phyloP scores from a whole-genome alignment of 352 stramenopile species.

The Blastocystis hominis region DNA sequence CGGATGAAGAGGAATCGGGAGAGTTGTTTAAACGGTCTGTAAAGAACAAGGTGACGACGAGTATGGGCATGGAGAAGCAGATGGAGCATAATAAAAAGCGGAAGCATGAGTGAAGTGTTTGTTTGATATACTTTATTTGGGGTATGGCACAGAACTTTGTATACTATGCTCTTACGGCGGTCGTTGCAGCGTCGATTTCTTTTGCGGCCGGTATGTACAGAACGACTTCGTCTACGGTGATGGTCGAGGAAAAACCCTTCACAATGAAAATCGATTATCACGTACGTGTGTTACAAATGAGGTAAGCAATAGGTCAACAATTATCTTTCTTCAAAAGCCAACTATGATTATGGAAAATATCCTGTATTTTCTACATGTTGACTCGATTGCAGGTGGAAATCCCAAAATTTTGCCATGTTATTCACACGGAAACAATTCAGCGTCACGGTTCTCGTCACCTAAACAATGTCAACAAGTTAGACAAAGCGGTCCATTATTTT shows the following conservation, averaged over 20 bases:
- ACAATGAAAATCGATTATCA: not conserved
- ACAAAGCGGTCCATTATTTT: not conserved
- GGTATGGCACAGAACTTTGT: not conserved
- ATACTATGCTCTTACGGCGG: not conserved
- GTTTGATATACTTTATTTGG: slow-evolving; percentile 16
- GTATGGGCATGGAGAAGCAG: slow-evolving; percentile 31
- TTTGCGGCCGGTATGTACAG: not conserved
- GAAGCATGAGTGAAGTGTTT: not conserved
- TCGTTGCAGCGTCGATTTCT: not conserved
- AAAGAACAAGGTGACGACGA: slow-evolving; percentile 6
- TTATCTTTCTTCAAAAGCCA: slow-evolving; percentile 40
- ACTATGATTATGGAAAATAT: slow-evolving; percentile 33
- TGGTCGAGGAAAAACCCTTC: not conserved
- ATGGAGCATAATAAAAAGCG: slow-evolving; percentile 37
- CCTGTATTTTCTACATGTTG: not conserved
- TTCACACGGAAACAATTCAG: slow-evolving; percentile 50
- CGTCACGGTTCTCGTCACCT: slow-evolving; percentile 31
- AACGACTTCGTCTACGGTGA: not conserved
- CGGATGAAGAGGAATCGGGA: slow-evolving; percentile 42
- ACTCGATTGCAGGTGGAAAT: not conserved
- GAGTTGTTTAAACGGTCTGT: slow-evolving; percentile 40
- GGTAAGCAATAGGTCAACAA: not conserved
- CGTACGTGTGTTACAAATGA: not conserved
- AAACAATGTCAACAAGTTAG: slow-evolving; percentile 27
- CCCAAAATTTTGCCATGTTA: slow-evolving; percentile 17